Conservation (phyloP, 1,139 yeast species). For the Candida sp. region DNA sequence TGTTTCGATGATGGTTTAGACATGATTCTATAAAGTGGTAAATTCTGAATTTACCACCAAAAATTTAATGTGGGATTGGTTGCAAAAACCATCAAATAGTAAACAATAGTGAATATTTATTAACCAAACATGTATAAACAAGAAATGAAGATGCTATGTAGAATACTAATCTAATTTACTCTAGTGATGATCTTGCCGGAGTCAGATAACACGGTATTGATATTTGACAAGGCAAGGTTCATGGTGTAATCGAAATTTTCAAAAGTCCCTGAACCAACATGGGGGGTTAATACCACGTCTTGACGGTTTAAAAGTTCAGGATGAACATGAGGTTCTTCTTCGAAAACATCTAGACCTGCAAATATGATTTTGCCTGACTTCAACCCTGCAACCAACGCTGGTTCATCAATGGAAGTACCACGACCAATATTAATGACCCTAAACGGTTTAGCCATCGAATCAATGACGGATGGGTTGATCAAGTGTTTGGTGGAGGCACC, state of each 20-base stretch:
- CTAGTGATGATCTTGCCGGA: slow-evolving; percentile 29
- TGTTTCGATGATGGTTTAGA: neutral
- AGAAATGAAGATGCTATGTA: neutral
- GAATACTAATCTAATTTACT: slow-evolving; percentile 25
- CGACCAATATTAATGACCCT: slow-evolving; percentile 78
- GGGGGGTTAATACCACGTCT: slow-evolving; percentile 74
- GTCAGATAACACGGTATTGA: slow-evolving; percentile 29
- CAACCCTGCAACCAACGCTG: slow-evolving; percentile 67
- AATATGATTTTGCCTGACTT: slow-evolving; percentile 62
- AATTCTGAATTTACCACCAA: neutral
- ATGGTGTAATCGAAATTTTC: slow-evolving; percentile 50
- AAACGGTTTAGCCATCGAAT: slow-evolving; percentile 47
- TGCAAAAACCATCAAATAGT: neutral
- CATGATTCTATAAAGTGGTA: neutral
- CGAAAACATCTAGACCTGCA: slow-evolving; percentile 82
- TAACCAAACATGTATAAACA: too few relatives aligned
- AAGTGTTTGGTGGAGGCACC: slow-evolving; percentile 56
- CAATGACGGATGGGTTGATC: slow-evolving; percentile 46
- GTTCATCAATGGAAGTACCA: slow-evolving; percentile 71
- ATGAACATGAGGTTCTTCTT: slow-evolving; percentile 61
- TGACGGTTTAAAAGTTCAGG: slow-evolving; percentile 51
- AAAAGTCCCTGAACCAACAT: slow-evolving; percentile 69
- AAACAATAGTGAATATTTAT: neutral
- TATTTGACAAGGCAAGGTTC: slow-evolving; percentile 42
- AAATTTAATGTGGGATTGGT: neutral